Conservation (phyloP, 2,329 filamentous ascomycete genomes). For the Talaromyces sp. region DNA sequence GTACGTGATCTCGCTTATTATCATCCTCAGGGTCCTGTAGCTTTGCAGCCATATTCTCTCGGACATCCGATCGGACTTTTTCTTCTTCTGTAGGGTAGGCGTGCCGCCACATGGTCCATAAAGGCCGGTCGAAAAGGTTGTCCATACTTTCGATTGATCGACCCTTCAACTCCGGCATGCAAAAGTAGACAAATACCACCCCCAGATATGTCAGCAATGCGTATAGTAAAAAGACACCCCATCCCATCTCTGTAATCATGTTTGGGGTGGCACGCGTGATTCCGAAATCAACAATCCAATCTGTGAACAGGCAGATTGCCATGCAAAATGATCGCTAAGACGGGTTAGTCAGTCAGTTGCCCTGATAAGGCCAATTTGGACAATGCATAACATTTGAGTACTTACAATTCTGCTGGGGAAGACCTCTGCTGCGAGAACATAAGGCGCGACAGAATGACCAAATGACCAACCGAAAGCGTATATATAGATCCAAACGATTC, state of each 20-base stretch:
- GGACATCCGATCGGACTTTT: slow-evolving; percentile 36
- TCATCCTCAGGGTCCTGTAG: slow-evolving; percentile 9
- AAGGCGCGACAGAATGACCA: slow-evolving; percentile 33
- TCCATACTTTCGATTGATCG: slow-evolving; percentile 39
- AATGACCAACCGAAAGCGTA: slow-evolving; percentile 38
- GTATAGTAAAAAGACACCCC: slow-evolving; percentile 42
- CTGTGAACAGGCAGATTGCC: slow-evolving; percentile 32
- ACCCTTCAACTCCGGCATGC: slow-evolving; percentile 35
- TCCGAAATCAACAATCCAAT: slow-evolving; percentile 37
- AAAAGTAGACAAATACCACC: slow-evolving; percentile 38
- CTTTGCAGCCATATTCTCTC: slow-evolving; percentile 16
- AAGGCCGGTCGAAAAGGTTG: slow-evolving; percentile 33
- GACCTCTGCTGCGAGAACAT: slow-evolving; percentile 31
- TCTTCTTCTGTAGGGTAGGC: slow-evolving; percentile 44
- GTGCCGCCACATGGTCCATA: slow-evolving; percentile 48
- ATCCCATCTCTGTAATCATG: slow-evolving; percentile 43
- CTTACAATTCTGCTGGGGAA: slow-evolving; percentile 33
- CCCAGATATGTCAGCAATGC: slow-evolving; percentile 40
- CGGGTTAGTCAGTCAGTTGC: not conserved
- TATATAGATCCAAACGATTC: slow-evolving; percentile 40
- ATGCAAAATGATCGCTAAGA: slow-evolving; percentile 31
- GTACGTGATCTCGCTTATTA: slow-evolving; percentile 22
- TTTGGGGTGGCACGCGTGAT: slow-evolving; percentile 33
- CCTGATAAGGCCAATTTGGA: too few species aligned
- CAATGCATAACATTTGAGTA: too few species aligned